Evolutionary conservation across 2,329 filamentous ascomycete genomes (phyloP), one percentile per base, ranked within the genome.

Genomic region (Phaeomoniella chlamydospora): DNA sequence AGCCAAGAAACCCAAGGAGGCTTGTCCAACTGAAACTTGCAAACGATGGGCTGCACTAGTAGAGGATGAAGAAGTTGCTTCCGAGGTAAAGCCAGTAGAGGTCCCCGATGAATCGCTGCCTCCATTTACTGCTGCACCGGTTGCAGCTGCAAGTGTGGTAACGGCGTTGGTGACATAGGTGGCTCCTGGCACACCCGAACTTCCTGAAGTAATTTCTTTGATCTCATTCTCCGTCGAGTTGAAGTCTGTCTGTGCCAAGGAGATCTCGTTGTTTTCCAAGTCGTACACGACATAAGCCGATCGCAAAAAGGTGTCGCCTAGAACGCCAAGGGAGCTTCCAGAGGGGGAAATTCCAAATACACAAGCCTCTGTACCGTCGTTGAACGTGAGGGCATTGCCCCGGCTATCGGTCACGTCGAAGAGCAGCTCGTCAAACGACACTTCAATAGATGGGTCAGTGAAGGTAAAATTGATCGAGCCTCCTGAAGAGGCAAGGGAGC

Each of bases 211-310:
- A 37, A 77, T 77, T 45, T 75, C 72, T 39, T 66, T 40, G 33
- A 77, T 53, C 40, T 68, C 59, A 33, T 54, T 47, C 3, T 45
- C 44, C 0, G 67, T 68, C 5, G 67, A 58, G 48, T 76, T 73
- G 59, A 75, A 76, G 41, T 67, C 67, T 2, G 73, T 75, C 45
- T 72, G 70, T 3, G 72, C 73, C 14, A 77, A 53, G 2, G 67
- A 70, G 44, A 77, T 74, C 48, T 74, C 60, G 49, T 77, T 74
- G 51, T 69, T 71, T 14, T 51, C 53, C 11, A 77, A 57, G 41
- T 77, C 72, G 51, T 75, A 77, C 2, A 77, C 73, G 31, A 76
- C 70, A 47, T 77, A 77, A 2, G 72, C 72, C 37, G 64, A 71
- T 37, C 72, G 68, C 12, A 77, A 54, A 56, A 77, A 77, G 1